Conservation (phyloP, 2,329 filamentous ascomycete species). For the Exophiala oligosperma region DNA sequence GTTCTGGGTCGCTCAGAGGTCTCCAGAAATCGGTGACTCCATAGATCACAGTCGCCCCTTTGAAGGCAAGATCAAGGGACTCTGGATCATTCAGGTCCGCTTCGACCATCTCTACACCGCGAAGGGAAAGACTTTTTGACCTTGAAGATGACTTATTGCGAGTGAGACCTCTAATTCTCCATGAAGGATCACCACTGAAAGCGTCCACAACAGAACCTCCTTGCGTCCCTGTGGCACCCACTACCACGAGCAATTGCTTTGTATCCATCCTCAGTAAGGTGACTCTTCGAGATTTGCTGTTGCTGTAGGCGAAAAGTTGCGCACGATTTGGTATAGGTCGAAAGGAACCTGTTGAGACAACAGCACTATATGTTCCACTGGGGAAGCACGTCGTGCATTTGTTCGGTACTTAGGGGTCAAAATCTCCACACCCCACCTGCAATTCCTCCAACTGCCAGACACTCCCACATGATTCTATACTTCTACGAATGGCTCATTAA, state of each 20-base stretch:
- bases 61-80: slow-evolving; percentile 34
- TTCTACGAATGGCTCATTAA: too few species aligned
- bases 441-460: too few species aligned
- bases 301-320: too few species aligned
- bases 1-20: slow-evolving; percentile 48
- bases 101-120: slow-evolving; percentile 33
- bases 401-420: too few species aligned
- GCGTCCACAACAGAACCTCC: slow-evolving; percentile 35
- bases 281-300: too few species aligned
- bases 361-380: too few species aligned
- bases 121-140: slow-evolving; percentile 23
- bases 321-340: too few species aligned
- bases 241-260: slow-evolving; percentile 38
- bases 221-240: slow-evolving; percentile 55
- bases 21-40: slow-evolving; percentile 59
- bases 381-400: too few species aligned
- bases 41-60: slow-evolving; percentile 53
- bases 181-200: slow-evolving; percentile 31
- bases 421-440: too few species aligned
- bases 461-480: too few species aligned
- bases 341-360: too few species aligned
- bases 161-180: slow-evolving; percentile 36
- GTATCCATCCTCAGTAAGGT: too few species aligned
- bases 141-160: slow-evolving; percentile 30
- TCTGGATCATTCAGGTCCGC: slow-evolving; percentile 33